Evolutionary conservation across 225 moss, liverwort and hornwort species (phyloP).

Genomic region (Sphagnum tenellum): DNA sequence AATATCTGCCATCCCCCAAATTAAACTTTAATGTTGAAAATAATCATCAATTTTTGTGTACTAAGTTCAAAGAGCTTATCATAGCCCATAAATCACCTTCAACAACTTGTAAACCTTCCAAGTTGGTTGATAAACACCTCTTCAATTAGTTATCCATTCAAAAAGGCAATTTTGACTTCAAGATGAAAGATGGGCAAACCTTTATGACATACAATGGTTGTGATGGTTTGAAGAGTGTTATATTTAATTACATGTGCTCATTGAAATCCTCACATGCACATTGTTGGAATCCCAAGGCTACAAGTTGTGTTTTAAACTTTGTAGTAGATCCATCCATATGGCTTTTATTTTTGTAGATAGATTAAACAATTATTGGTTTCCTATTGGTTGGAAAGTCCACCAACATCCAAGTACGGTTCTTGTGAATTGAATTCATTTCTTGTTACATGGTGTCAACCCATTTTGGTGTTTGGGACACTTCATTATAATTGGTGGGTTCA

Average conservation of each 20-base stretch:
- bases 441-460: neutral
- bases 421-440: neutral
- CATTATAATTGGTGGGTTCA: neutral
- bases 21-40: neutral
- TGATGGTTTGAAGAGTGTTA: neutral
- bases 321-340: neutral
- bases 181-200: neutral
- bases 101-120: conserved; percentile 1
- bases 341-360: neutral
- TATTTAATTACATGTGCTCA: neutral
- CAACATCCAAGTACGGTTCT: neutral
- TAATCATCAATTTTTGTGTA: conserved; percentile 5
- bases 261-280: neutral
- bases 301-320: neutral
- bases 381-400: neutral
- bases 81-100: conserved; percentile 5
- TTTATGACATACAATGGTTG: neutral
- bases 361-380: neutral
- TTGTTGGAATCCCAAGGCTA: conserved; percentile 2
- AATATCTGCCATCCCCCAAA: neutral
- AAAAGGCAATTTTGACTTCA: conserved; percentile 2
- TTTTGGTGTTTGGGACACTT: neutral
- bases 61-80: conserved; percentile 5
- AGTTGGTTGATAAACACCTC: conserved; percentile 9
- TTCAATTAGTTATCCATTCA: conserved; percentile 3